phyloP scores from a whole-genome alignment of 148 eudicot species.

The Rheum nobile region DNA sequence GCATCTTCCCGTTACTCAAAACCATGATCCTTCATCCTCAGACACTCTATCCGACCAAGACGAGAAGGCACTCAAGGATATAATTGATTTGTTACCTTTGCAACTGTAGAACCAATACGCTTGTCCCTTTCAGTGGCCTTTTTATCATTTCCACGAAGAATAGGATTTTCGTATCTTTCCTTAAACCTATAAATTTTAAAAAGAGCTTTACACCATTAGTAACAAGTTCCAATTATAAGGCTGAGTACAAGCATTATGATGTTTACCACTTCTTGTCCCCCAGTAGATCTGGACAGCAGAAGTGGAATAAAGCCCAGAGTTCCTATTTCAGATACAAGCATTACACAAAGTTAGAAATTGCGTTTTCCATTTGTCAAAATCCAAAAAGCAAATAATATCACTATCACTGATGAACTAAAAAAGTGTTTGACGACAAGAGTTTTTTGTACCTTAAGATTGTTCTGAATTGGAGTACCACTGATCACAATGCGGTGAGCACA shows the following conservation, averaged over 20 bases:
- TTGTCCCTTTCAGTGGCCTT: slow-evolving; percentile 81
- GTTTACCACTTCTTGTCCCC: slow-evolving; percentile 84
- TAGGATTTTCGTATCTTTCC: slow-evolving; percentile 56
- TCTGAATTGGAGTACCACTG: slow-evolving; percentile 97
- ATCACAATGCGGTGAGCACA: slow-evolving; percentile 80
- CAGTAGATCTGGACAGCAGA: slow-evolving; percentile 82
- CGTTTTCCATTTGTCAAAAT: neutral
- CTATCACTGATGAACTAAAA: slow-evolving; percentile 8
- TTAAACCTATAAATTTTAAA: slow-evolving; percentile 50
- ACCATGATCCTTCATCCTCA: neutral
- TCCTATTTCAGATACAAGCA: slow-evolving; percentile 35
- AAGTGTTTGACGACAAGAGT: neutral
- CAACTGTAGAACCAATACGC: slow-evolving; percentile 79
- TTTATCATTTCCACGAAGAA: slow-evolving; percentile 89
- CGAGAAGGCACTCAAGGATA: neutral
- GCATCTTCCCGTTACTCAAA: neutral
- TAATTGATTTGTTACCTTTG: slow-evolving; percentile 48
- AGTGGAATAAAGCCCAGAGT: slow-evolving; percentile 92
- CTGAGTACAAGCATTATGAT: neutral
- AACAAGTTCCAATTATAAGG: neutral
- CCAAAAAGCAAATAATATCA: slow-evolving; percentile 38
- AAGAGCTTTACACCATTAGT: slow-evolving; percentile 5
- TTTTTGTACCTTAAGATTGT: slow-evolving; percentile 67
- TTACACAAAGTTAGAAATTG: neutral
- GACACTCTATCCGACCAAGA: neutral